Percentiles rank a stretch among this genome's conserved stretches.
phyloP scores from a whole-genome alignment of 106 monocot species.

The Phalaenopsis aphrodite region DNA sequence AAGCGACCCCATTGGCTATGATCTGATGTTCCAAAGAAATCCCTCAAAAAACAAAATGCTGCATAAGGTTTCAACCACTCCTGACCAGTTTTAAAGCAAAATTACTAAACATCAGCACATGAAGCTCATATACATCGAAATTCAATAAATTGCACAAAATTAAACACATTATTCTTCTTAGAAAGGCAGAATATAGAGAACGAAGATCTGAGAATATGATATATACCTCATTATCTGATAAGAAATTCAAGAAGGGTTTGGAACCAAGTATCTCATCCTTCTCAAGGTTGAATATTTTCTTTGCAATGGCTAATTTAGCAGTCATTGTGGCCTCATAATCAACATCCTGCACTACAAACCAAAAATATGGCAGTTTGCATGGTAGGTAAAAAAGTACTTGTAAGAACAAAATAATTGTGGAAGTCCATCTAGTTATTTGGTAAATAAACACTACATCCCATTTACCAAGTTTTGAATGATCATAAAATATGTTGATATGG shows the following conservation, averaged over 20 bases:
- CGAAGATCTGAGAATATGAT: not conserved
- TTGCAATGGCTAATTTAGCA: conserved; percentile 77
- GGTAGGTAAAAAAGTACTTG: not conserved
- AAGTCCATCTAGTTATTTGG: not conserved
- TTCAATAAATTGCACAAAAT: not conserved
- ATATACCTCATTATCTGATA: conserved; percentile 81
- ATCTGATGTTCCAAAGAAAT: conserved; percentile 96
- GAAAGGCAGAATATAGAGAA: not conserved
- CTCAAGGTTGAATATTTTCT: conserved; percentile 69
- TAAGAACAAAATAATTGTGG: not conserved
- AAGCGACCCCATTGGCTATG: conserved; percentile 89
- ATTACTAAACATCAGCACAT: not conserved
- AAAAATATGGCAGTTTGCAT: not conserved
- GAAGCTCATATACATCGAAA: not conserved
- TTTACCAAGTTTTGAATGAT: not conserved
- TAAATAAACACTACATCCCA: not conserved
- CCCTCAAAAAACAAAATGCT: conserved; percentile 80
- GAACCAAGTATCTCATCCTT: conserved; percentile 66
- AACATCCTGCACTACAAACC: conserved; percentile 45
- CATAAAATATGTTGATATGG: too few relatives aligned
- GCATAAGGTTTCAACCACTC: conserved; percentile 94
- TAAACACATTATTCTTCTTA: not conserved
- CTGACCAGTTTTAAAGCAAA: conserved; percentile 24
- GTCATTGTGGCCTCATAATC: conserved; percentile 86
- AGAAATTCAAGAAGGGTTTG: conserved; percentile 56